A percentile compares a stretch with the other conserved stretches of the same genome.
Evolutionary conservation across 208 protist species (phyloP).

Genomic region (Endotrypanum monterogeii): DNA sequence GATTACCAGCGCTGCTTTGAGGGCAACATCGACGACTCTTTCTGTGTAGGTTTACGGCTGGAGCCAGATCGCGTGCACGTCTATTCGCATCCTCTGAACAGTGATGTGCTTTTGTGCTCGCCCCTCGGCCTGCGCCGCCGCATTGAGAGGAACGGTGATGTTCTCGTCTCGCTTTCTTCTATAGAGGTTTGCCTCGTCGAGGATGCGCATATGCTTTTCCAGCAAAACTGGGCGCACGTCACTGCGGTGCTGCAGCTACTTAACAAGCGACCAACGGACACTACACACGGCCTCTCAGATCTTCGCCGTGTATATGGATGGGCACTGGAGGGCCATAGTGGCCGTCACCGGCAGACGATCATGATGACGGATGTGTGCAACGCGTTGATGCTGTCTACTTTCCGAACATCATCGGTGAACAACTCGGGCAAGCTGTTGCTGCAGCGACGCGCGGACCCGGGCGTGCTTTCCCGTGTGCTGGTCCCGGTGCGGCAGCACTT

Average conservation of each 20-base stretch:
- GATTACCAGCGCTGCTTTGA: conserved; percentile 94
- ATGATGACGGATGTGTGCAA: conserved; percentile 71
- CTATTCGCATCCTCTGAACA: conserved; percentile 90
- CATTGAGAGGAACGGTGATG: conserved; percentile 78
- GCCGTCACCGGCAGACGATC: conserved; percentile 94
- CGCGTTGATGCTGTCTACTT: conserved; percentile 90
- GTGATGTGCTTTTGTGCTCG: conserved; percentile 96
- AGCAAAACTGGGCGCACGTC: conserved; percentile 98
- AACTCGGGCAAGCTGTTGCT: conserved; percentile 74
- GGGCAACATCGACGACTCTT: conserved; percentile 97
- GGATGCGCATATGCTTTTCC: conserved; percentile 94
- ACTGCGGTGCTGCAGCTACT: conserved; percentile 63
- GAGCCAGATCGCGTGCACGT: conserved; percentile 77
- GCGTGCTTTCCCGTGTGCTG: conserved; percentile 60
- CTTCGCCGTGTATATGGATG: conserved; percentile 90
- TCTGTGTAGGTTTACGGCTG: conserved; percentile 92
- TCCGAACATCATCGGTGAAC: conserved; percentile 75
- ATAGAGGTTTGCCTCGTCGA: conserved; percentile 95
- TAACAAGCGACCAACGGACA: conserved; percentile 86
- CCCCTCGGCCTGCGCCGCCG: conserved; percentile 91
- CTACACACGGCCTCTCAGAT: conserved; percentile 77
- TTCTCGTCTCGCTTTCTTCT: conserved; percentile 86
- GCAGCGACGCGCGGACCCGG: conserved; percentile 52
- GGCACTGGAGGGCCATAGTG: conserved; percentile 76
- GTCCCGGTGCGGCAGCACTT: conserved; percentile 91